Evolutionary conservation across 2,329 filamentous ascomycete species (phyloP).

Genomic region (Ophiocordyceps australis): DNA sequence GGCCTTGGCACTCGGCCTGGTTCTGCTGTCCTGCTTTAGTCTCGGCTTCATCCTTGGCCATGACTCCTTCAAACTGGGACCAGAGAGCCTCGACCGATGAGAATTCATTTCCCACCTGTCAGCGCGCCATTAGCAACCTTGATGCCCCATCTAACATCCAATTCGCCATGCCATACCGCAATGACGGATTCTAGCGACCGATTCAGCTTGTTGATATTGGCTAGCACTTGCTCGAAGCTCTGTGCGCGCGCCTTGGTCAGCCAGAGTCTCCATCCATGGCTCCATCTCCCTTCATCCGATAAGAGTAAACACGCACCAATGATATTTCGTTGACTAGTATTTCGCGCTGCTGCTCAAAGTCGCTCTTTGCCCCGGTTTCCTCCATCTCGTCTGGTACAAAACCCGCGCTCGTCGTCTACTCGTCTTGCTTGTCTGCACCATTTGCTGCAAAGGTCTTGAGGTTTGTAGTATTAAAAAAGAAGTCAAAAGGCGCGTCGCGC

Average conservation of each 20-base stretch:
- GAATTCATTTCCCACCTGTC: constrained; percentile 83
- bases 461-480: too few species aligned
- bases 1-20: constrained; percentile 3
- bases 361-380: constrained; percentile 27
- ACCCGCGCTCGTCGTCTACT: too few species aligned
- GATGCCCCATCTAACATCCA: background rate
- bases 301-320: constrained; percentile 38
- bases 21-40: constrained; percentile 9
- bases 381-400: too few species aligned
- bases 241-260: constrained; percentile 11
- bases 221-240: constrained; percentile 77
- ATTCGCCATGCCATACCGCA: constrained; percentile 38
- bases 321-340: constrained; percentile 55
- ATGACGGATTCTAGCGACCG: constrained; percentile 82
- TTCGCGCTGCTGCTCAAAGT: constrained; percentile 63
- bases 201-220: constrained; percentile 92
- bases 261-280: too few species aligned
- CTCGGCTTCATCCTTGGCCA: constrained; percentile 48
- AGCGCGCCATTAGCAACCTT: background rate
- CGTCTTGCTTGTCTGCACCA: too few species aligned
- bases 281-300: too few species aligned
- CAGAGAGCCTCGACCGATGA: constrained; percentile 91
- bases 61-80: constrained; percentile 94
- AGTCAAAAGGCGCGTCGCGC: too few species aligned
- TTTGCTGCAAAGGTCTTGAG: too few species aligned